These are phyloP conservation scores for Physcomitrium patens DNA, from an alignment of 225 moss, liverwort and hornwort genomes.

Conservation along the genomic window DNA sequence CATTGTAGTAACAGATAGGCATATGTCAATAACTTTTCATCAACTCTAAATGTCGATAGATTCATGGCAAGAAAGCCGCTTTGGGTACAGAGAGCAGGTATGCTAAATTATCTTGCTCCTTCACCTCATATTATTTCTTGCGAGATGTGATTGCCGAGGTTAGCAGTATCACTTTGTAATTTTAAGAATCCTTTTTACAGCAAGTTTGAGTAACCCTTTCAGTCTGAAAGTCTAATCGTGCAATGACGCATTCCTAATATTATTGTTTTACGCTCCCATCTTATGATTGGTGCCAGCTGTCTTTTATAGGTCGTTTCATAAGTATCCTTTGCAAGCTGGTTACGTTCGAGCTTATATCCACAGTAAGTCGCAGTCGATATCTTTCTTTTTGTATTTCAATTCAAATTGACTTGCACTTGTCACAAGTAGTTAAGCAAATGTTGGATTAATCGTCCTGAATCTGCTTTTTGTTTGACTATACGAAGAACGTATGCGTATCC, in stretches of 20 bases:
- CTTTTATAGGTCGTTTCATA: conserved; percentile 71
- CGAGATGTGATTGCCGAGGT: conserved; percentile 20
- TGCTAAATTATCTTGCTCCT: not conserved
- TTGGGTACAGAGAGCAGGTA: not conserved
- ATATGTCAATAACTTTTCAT: not conserved
- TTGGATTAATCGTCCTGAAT: conserved; percentile 9
- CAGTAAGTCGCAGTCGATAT: conserved; percentile 46
- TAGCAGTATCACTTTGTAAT: conserved; percentile 15
- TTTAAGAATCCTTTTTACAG: conserved; percentile 16
- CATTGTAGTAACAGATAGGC: not conserved
- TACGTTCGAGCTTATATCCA: conserved; percentile 69
- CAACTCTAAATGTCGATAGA: not conserved
- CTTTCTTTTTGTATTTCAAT: conserved; percentile 13
- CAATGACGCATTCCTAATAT: conserved; percentile 16
- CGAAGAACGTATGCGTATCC: conserved; percentile 1
- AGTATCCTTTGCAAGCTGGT: conserved; percentile 60
- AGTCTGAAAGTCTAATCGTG: conserved; percentile 20
- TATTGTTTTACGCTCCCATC: conserved; percentile 48
- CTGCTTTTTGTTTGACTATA: conserved; percentile 15
- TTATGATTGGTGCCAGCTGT: conserved; percentile 65
- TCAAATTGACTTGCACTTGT: not conserved
- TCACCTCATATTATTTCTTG: not conserved
- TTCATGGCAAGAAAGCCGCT: not conserved
- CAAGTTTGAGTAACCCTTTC: conserved; percentile 21
- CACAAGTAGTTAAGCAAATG: not conserved